These are phyloP conservation scores for Rhododendron simsii DNA, from an alignment of 148 eudicot species.

Conservation along the genomic window DNA sequence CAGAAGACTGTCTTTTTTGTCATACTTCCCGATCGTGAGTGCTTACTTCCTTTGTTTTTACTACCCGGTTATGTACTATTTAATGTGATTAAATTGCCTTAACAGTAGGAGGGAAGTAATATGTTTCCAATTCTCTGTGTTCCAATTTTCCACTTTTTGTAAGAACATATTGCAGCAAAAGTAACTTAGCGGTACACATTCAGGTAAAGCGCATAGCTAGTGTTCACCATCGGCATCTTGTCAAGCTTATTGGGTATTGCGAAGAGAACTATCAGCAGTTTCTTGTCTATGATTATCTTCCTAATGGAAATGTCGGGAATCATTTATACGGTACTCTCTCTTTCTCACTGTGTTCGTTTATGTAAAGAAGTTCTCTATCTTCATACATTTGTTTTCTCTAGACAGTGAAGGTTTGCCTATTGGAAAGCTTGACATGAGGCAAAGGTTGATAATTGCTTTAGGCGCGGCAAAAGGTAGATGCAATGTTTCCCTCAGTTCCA, in stretches of 20 bases:
- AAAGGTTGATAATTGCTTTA: slow-evolving; percentile 17
- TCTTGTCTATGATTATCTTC: slow-evolving; percentile 18
- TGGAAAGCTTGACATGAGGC: slow-evolving; percentile 21
- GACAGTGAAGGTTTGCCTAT: slow-evolving; percentile 19
- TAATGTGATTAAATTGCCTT: neutral
- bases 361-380: neutral
- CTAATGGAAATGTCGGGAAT: slow-evolving; percentile 17
- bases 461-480: slow-evolving; percentile 21
- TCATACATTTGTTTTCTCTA: neutral
- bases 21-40: neutral
- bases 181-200: neutral
- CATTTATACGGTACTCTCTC: slow-evolving; percentile 15
- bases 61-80: neutral
- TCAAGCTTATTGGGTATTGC: slow-evolving; percentile 16
- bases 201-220: slow-evolving; percentile 7
- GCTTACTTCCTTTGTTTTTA: neutral
- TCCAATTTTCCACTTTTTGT: neutral
- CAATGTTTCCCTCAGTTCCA: neutral
- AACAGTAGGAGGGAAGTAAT: neutral
- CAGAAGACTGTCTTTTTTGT: neutral
- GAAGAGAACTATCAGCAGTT: slow-evolving; percentile 11
- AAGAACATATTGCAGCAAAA: neutral
- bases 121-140: neutral
- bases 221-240: slow-evolving; percentile 16
- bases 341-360: neutral